A percentile compares a stretch with the other conserved stretches of the same genome.
Evolutionary conservation across 805 yeast species (phyloP).

Genomic region (Yarrowia deformans): DNA sequence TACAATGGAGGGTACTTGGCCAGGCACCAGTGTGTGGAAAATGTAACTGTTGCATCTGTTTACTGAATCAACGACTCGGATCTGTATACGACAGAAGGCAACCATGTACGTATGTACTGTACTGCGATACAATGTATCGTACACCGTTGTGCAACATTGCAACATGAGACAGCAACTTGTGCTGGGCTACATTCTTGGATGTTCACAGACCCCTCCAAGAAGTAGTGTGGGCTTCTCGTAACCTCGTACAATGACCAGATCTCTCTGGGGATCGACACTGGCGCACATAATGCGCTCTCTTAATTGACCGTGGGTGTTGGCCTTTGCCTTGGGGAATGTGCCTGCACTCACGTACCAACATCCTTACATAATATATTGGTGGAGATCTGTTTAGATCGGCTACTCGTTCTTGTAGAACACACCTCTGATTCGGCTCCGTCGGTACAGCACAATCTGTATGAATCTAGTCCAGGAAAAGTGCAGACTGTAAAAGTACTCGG

Average conservation of each 20-base stretch:
- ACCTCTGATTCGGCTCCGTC: background rate
- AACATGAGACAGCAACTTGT: background rate
- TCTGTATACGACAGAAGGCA: background rate
- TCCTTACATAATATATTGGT: background rate
- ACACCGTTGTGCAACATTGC: background rate
- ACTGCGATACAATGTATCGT: too few relatives aligned
- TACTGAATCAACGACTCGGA: background rate
- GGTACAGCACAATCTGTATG: background rate
- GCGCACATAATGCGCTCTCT: background rate
- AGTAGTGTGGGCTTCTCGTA: conserved; percentile 6
- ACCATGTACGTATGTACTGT: too few relatives aligned
- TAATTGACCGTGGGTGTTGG: background rate
- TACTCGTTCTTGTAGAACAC: background rate
- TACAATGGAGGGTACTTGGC: too few relatives aligned
- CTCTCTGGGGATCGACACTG: conserved; percentile 4
- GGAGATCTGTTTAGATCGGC: conserved; percentile 25
- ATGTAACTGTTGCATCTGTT: too few relatives aligned
- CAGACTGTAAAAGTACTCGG: too few relatives aligned
- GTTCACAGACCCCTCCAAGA: conserved; percentile 11
- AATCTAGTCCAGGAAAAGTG: too few relatives aligned
- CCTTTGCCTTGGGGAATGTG: background rate
- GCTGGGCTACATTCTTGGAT: background rate
- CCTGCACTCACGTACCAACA: too few relatives aligned
- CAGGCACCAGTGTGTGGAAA: too few relatives aligned
- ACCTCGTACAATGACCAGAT: background rate